These are phyloP conservation scores for Monilinia vaccinii-corymbosi DNA, from an alignment of 2,329 filamentous ascomycete species.

Conservation along the genomic window DNA sequence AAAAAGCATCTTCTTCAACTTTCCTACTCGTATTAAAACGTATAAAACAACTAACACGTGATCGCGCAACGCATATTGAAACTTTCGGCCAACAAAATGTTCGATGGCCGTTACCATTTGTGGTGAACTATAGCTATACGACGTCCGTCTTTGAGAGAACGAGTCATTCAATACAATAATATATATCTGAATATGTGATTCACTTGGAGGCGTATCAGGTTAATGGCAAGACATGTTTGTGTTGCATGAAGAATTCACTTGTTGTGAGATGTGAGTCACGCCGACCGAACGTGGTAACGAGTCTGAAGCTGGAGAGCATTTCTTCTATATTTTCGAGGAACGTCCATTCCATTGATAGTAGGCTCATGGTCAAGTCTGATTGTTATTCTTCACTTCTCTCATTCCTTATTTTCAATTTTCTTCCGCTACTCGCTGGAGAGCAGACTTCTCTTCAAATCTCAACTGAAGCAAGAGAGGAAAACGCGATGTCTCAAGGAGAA, in stretches of 20 bases:
- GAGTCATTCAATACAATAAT: not conserved
- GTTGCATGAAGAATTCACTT: not conserved
- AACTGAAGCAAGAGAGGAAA: not conserved
- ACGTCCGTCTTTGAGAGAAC: not conserved
- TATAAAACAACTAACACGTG: no score
- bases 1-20: no score
- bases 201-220: not conserved
- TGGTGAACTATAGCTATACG: not conserved
- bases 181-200: not conserved
- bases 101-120: not conserved
- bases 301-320: not conserved
- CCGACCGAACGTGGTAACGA: not conserved
- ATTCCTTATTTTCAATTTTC: not conserved
- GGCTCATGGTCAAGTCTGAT: not conserved
- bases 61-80: no score
- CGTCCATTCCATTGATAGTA: not conserved
- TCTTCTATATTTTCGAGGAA: not conserved
- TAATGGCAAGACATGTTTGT: not conserved
- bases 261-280: not conserved
- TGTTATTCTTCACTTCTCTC: not conserved
- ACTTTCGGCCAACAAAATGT: not conserved
- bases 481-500: constrained; percentile 14
- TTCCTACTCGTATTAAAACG: no score
- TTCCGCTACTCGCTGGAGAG: not conserved
- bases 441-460: not conserved